A percentile compares a stretch with the other conserved stretches of the same genome.
phyloP scores from a whole-genome alignment of 192 early-diverging fungal genomes.

The Rhizophagus sp. region DNA sequence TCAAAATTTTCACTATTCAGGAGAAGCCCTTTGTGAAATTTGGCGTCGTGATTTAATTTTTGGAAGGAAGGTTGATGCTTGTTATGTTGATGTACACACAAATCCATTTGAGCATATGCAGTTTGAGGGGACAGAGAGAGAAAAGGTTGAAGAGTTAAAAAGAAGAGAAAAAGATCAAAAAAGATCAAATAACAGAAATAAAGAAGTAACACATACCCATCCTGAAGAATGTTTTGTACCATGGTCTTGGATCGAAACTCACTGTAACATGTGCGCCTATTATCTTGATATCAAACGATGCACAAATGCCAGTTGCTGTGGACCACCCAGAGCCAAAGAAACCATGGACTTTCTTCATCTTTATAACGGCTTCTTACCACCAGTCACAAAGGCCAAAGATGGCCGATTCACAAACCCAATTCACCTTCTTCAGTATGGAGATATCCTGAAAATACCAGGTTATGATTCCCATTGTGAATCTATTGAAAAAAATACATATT shows the following conservation, averaged over 20 bases:
- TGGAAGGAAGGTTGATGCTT: neutral
- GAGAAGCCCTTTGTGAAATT: neutral
- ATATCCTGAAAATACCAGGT: neutral
- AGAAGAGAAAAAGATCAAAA: neutral
- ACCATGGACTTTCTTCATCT: neutral
- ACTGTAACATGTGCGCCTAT: too few species aligned
- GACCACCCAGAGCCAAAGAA: neutral
- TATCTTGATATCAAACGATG: neutral
- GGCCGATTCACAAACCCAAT: neutral
- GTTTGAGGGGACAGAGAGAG: neutral
- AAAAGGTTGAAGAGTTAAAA: too few species aligned
- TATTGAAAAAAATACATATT: neutral
- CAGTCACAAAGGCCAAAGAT: neutral
- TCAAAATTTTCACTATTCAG: neutral
- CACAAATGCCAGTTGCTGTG: neutral
- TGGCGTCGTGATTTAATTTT: neutral
- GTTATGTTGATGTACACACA: too few species aligned
- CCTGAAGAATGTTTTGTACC: neutral
- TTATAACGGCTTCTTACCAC: neutral
- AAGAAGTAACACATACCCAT: neutral
- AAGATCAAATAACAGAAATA: neutral
- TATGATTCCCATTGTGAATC: neutral
- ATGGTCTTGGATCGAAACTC: neutral
- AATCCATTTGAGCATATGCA: too few species aligned
- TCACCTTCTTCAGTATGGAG: neutral